Base-by-base conservation (phyloP, 2,329 filamentous ascomycete genomes). In the Beauveria sp. region DNA sequence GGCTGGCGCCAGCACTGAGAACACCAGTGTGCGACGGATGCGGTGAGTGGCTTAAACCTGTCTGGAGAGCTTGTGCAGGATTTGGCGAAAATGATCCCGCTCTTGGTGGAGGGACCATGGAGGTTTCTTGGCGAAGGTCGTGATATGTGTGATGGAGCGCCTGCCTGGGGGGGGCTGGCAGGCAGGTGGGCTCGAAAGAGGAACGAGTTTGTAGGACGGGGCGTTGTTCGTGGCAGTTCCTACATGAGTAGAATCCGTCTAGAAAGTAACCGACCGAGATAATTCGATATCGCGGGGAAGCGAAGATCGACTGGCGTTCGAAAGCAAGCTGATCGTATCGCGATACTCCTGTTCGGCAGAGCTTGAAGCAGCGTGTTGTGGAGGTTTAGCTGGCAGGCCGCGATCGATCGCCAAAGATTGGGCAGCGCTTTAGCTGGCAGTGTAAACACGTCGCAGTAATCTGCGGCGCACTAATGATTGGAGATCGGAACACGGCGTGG, bases 51-150 rank as follows among this genome's bases (percentile, higher is more conserved):
- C 75, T 77, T 66, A 75, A 73, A 72, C 81, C 81, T 70, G 81
- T 84, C 72, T 84, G 80, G 66, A 84, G 75, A 70, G 77, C 77
- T 71, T 83, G 79, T 67, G 79, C 77, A 78, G 81, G 80, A 78
- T 79, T 83, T 76, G 83, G 83, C 73, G 83, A 84, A 75, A 85
- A 85, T 73, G 82, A 84, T 83, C 82, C 83, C 78, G 82, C 78
- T 80, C 82, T 79, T 76, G 81, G 77, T 78, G 75, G 79, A 76
- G 80, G 79, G 78, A 82, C 80, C 80, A 83, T 83, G 80, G 77
- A 73, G 76, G 71, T 74, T 69, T 75, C 69, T 73, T 73, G 64
- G 68, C 60, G 63, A 67, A 63, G 68, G 67, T 67, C 68, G 70
- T 67, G 64, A 65, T 59, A 59, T 69, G 65, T 66, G 66, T 68